phyloP scores from a whole-genome alignment of 805 yeast genomes.

The Candida nanaspora region DNA sequence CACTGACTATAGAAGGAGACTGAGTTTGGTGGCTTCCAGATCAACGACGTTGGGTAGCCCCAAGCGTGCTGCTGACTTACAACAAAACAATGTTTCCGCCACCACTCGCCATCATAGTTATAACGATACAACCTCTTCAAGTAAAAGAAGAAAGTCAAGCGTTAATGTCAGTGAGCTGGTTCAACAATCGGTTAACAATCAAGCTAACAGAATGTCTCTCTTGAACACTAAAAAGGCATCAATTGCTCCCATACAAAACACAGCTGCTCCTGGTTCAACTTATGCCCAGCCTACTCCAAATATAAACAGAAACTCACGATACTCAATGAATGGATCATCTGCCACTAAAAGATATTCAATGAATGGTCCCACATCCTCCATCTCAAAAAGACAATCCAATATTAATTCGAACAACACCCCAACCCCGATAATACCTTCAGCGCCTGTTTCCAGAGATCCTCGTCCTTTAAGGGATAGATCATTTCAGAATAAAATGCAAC shows the following conservation, averaged over 20 bases:
- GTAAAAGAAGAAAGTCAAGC: conserved; percentile 15
- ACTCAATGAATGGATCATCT: too few species aligned
- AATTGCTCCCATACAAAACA: too few species aligned
- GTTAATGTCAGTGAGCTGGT: conserved; percentile 20
- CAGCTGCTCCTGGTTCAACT: too few species aligned
- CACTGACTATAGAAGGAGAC: neutral
- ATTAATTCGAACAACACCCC: neutral
- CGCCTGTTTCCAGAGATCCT: conserved; percentile 42
- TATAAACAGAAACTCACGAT: neutral
- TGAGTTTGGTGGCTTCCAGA: neutral
- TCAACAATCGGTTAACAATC: conserved; percentile 18
- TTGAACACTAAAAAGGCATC: conserved; percentile 1
- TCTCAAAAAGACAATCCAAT: neutral
- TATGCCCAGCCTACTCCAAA: neutral
- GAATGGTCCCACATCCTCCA: neutral
- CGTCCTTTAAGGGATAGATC: conserved; percentile 72
- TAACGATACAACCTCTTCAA: neutral
- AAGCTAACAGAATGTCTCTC: conserved; percentile 10
- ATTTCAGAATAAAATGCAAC: conserved; percentile 59
- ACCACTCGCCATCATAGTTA: neutral
- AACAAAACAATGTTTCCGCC: neutral
- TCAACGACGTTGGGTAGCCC: neutral
- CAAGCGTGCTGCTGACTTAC: neutral
- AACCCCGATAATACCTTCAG: neutral
- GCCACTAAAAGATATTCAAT: conserved; percentile 9